Conservation (phyloP, 306 rosid genomes). For the Prunus kanzakura region DNA sequence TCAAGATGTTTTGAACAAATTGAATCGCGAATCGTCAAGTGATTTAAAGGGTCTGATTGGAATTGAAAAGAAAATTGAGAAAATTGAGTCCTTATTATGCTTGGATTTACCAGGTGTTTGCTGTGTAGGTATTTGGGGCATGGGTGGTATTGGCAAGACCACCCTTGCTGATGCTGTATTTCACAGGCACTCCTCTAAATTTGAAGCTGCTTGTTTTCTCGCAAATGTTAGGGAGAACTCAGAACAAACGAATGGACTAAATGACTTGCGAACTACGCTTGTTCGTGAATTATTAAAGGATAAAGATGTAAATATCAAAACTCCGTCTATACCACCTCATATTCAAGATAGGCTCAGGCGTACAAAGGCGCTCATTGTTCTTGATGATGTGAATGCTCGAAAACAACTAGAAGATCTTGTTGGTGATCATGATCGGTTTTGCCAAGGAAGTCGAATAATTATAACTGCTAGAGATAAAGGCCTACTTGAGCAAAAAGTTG, state of each 20-base stretch:
- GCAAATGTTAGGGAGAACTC: slow-evolving; percentile 11
- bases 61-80: neutral
- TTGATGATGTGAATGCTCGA: neutral
- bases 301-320: neutral
- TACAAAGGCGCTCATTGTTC: slow-evolving; percentile 7
- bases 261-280: too few species aligned
- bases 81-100: neutral
- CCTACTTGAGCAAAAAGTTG: too few species aligned
- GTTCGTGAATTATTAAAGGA: too few species aligned
- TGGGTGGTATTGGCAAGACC: slow-evolving; percentile 13
- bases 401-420: too few species aligned
- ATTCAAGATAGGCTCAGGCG: neutral
- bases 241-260: neutral
- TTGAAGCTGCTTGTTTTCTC: neutral
- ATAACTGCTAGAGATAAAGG: too few species aligned
- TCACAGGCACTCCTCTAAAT: neutral
- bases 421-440: too few species aligned
- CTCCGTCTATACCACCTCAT: neutral
- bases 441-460: too few species aligned
- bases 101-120: neutral
- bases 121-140: slow-evolving; percentile 28
- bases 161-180: neutral
- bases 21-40: neutral
- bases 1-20: too few species aligned
- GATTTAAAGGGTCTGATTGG: slow-evolving; percentile 16